Percentiles rank a stretch among this genome's conserved stretches.
Conservation (phyloP, 1,284 basidiomycete species). For the Ceraceosorus guamensis region DNA sequence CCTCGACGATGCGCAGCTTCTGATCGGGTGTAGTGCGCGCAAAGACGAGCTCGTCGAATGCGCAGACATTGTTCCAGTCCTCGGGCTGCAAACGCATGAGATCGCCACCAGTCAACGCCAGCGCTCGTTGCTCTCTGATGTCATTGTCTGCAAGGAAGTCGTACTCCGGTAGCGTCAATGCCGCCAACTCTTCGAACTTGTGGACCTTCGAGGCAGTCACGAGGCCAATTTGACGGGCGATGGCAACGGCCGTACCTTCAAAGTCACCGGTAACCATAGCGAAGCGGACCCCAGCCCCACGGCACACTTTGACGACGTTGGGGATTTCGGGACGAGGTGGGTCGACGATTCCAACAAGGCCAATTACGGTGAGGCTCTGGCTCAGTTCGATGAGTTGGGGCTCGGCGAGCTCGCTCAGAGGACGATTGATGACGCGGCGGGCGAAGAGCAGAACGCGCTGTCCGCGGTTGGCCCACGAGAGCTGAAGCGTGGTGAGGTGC, state of each 20-base stretch:
- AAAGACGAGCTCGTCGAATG: conserved; percentile 65
- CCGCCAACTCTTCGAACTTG: conserved; percentile 46
- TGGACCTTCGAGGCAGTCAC: conserved; percentile 53
- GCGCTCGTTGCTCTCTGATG: conserved; percentile 11
- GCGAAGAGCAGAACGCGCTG: conserved; percentile 59
- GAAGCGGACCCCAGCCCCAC: conserved; percentile 60
- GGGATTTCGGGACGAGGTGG: conserved; percentile 60
- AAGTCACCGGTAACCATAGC: conserved; percentile 66
- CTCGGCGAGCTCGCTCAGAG: conserved; percentile 50
- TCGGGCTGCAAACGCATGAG: conserved; percentile 39
- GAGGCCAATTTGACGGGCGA: conserved; percentile 60
- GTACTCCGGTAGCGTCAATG: conserved; percentile 4
- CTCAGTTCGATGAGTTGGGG: conserved; percentile 40
- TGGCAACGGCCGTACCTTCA: conserved; percentile 56
- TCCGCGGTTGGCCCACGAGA: conserved; percentile 56
- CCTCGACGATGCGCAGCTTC: conserved; percentile 63
- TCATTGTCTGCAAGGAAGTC: conserved; percentile 53
- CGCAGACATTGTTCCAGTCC: conserved; percentile 56
- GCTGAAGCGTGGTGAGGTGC: conserved; percentile 14
- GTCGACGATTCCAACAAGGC: conserved; percentile 61
- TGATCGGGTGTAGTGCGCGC: conserved; percentile 64
- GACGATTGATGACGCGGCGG: conserved; percentile 42
- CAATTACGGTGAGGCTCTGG: conserved; percentile 57
- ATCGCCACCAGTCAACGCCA: conserved; percentile 15
- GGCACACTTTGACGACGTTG: conserved; percentile 55